Percentiles rank a stretch among this genome's conserved stretches.
Conservation (phyloP, 495 filamentous ascomycete species). For the Trichodelitschia bisporula region DNA sequence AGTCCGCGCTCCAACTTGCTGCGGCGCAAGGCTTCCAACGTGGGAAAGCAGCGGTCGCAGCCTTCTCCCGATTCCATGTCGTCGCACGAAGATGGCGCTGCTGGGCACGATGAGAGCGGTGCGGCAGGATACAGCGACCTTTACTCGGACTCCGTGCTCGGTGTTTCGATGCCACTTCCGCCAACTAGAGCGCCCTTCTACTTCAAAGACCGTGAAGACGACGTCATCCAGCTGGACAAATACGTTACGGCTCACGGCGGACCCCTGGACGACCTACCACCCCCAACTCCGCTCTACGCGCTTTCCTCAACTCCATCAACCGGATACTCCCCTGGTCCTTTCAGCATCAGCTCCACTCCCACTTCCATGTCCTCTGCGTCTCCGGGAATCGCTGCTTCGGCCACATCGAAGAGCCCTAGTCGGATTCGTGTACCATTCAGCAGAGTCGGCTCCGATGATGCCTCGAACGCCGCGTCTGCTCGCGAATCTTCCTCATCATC, state of each 20-base stretch:
- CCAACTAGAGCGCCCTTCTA: too few relatives aligned
- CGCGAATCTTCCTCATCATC: conserved; percentile 29
- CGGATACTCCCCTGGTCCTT: conserved; percentile 67
- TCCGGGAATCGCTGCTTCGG: conserved; percentile 44
- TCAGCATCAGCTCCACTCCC: conserved; percentile 77
- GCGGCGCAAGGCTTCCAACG: conserved; percentile 12
- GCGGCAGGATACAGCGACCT: conserved; percentile 8
- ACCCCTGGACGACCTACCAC: conserved; percentile 11
- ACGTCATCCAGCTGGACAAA: too few relatives aligned
- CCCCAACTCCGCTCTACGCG: conserved; percentile 11
- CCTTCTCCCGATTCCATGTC: conserved; percentile 5
- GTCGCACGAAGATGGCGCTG: conserved; percentile 7
- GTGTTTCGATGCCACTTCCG: conserved; percentile 15
- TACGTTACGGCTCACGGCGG: too few relatives aligned
- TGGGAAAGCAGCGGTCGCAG: conserved; percentile 7
- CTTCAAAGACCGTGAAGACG: too few relatives aligned
- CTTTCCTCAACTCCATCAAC: conserved; percentile 27
- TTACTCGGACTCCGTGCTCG: conserved; percentile 13
- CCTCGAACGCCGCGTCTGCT: too few relatives aligned
- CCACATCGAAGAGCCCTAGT: too few relatives aligned
- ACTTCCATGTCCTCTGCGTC: conserved; percentile 96
- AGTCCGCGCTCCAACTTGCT: conserved; percentile 15
- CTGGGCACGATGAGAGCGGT: too few relatives aligned
- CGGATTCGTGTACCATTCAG: too few relatives aligned
- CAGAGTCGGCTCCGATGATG: too few relatives aligned